Evolutionary conservation across 352 stramenopile species (phyloP).

Genomic region (Phytopythium mirpurense): DNA sequence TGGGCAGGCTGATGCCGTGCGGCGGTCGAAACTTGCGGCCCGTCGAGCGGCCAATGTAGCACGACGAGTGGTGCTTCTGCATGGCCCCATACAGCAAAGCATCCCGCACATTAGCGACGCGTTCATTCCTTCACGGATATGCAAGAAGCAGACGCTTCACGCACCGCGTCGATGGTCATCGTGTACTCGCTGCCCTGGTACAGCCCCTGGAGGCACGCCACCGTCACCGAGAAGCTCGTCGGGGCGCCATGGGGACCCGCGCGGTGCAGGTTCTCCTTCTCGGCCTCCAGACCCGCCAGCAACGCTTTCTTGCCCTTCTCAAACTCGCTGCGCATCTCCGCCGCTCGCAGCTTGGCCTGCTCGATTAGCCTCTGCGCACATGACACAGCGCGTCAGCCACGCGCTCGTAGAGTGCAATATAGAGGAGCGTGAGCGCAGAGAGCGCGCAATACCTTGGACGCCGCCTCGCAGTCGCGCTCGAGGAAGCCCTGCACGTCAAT

Average conservation of each 20-base stretch:
- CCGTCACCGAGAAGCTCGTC: conserved; percentile 37
- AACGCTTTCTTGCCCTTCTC: conserved; percentile 49
- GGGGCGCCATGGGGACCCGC: conserved; percentile 19
- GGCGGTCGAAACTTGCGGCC: conserved; percentile 73
- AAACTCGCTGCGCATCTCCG: conserved; percentile 46
- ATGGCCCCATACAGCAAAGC: neutral
- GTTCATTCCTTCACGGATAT: neutral
- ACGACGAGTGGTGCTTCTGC: conserved; percentile 45
- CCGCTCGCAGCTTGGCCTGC: conserved; percentile 39
- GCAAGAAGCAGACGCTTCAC: neutral
- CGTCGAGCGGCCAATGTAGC: conserved; percentile 71
- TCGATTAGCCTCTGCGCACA: conserved; percentile 44
- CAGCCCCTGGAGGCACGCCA: conserved; percentile 44
- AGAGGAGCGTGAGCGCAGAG: neutral
- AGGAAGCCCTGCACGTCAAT: conserved; percentile 50
- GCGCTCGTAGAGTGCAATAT: too few relatives aligned
- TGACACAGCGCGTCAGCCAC: neutral
- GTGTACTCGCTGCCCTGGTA: conserved; percentile 60
- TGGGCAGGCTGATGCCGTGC: conserved; percentile 66
- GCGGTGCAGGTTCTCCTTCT: conserved; percentile 50
- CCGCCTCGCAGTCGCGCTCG: conserved; percentile 32
- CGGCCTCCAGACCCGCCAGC: conserved; percentile 42
- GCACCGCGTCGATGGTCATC: conserved; percentile 53
- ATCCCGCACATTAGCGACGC: neutral
- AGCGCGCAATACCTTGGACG: conserved; percentile 33